These are phyloP conservation scores for Phytophthora palmivora DNA, from an alignment of 352 stramenopile genomes.

Conservation along the genomic window DNA sequence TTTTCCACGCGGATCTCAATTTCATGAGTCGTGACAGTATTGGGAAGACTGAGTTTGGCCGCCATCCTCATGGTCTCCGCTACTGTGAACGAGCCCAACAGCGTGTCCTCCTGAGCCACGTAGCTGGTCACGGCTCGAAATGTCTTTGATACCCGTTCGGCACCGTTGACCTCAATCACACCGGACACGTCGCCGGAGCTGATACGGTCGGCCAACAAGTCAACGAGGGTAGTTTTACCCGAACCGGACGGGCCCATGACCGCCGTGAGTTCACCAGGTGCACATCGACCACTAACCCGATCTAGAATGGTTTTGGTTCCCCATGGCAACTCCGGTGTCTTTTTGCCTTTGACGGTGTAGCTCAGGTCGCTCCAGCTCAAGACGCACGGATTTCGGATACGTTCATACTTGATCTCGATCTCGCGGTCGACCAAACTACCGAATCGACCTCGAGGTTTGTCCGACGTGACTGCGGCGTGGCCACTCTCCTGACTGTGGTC, in stretches of 20 bases:
- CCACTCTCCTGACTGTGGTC: slow-evolving; percentile 17
- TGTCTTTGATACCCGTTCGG: slow-evolving; percentile 30
- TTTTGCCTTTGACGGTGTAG: slow-evolving; percentile 38
- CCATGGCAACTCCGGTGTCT: slow-evolving; percentile 14
- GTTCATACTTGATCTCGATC: slow-evolving; percentile 28
- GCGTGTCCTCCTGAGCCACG: slow-evolving; percentile 69
- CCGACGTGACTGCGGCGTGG: too few relatives aligned
- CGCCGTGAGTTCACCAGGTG: too few relatives aligned
- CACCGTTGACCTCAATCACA: slow-evolving; percentile 55
- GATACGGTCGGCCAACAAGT: too few relatives aligned
- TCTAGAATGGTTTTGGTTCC: slow-evolving; percentile 46
- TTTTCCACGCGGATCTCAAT: slow-evolving; percentile 42
- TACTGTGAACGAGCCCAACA: slow-evolving; percentile 79
- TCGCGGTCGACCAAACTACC: slow-evolving; percentile 4
- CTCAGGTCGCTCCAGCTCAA: slow-evolving; percentile 56
- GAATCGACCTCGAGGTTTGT: neutral
- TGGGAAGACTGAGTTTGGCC: slow-evolving; percentile 57
- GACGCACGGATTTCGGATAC: slow-evolving; percentile 36
- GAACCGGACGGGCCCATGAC: too few relatives aligned
- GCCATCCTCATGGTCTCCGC: slow-evolving; percentile 72
- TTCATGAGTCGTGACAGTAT: slow-evolving; percentile 26
- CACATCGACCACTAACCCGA: slow-evolving; percentile 55
- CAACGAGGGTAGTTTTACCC: too few relatives aligned
- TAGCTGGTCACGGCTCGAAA: slow-evolving; percentile 58
- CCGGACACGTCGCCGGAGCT: slow-evolving; percentile 60